phyloP scores from a whole-genome alignment of 2,329 filamentous ascomycete genomes.

The Tolypocladium cylindrosporum region DNA sequence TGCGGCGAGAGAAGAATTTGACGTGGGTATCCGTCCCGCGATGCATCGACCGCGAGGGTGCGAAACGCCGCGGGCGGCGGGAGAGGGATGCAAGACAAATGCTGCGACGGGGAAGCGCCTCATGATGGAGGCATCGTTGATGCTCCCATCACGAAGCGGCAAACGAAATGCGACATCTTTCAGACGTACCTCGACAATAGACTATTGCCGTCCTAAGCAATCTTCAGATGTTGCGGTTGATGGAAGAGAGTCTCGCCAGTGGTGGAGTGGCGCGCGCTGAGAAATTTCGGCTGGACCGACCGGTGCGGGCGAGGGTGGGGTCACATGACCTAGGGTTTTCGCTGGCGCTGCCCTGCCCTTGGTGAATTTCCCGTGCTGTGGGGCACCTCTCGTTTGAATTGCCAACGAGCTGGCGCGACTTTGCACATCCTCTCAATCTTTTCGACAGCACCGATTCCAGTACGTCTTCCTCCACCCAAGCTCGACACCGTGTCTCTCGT shows the following conservation, averaged over 20 bases:
- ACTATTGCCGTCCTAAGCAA: conserved; percentile 54
- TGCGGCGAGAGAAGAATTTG: background rate
- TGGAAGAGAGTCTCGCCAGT: conserved; percentile 11
- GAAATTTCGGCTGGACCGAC: conserved; percentile 14
- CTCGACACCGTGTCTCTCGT: conserved; percentile 7
- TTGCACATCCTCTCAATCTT: conserved; percentile 9
- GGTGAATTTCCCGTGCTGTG: conserved; percentile 4
- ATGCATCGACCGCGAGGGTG: background rate
- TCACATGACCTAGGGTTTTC: conserved; percentile 18
- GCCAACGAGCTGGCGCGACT: conserved; percentile 6
- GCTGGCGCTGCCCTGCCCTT: conserved; percentile 9
- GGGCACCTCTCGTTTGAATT: conserved; percentile 3
- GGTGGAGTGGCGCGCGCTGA: conserved; percentile 17
- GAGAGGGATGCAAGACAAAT: background rate
- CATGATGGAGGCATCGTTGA: conserved; percentile 19
- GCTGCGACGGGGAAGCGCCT: conserved; percentile 9
- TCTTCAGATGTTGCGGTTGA: conserved; percentile 41
- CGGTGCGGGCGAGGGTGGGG: conserved; percentile 1
- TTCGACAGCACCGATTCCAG: conserved; percentile 11
- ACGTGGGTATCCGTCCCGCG: background rate
- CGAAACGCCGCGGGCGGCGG: background rate
- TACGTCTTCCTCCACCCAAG: conserved; percentile 11
- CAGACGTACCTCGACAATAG: conserved; percentile 55
- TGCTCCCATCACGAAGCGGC: conserved; percentile 15
- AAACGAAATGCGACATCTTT: conserved; percentile 34